Conservation (phyloP, 2,329 filamentous ascomycete species). For the Apiospora kogelbergensis region DNA sequence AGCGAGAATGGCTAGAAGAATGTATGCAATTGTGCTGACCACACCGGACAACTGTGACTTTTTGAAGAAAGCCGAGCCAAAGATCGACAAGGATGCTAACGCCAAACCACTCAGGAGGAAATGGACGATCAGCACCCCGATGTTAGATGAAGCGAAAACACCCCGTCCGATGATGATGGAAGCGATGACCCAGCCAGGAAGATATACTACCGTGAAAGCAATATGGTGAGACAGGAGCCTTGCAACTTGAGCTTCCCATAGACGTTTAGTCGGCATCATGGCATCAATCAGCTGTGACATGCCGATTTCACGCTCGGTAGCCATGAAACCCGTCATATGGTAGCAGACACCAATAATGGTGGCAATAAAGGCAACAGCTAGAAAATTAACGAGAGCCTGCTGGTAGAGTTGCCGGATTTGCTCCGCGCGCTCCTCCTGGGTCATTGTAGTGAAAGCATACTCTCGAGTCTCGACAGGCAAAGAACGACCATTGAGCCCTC, state of each 20-base stretch:
- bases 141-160: constrained; percentile 64
- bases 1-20: constrained; percentile 78
- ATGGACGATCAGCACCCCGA: constrained; percentile 68
- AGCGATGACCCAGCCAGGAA: constrained; percentile 80
- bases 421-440: constrained; percentile 63
- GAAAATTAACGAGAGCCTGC: constrained; percentile 69
- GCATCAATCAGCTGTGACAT: constrained; percentile 88
- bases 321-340: constrained; percentile 83
- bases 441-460: constrained; percentile 75
- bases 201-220: constrained; percentile 76
- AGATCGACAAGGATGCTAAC: constrained; percentile 75
- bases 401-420: constrained; percentile 71
- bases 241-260: constrained; percentile 76
- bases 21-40: constrained; percentile 67
- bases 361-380: constrained; percentile 78
- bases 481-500: constrained; percentile 41
- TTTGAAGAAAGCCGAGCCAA: constrained; percentile 81
- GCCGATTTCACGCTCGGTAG: constrained; percentile 80
- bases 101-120: constrained; percentile 76
- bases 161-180: constrained; percentile 62
- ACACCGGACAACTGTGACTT: constrained; percentile 88
- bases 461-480: constrained; percentile 55
- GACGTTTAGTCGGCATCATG: constrained; percentile 77
- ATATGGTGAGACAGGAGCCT: constrained; percentile 79
- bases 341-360: constrained; percentile 81